phyloP scores from a whole-genome alignment of 1,139 yeast species.

The Protomyces gravidus region DNA sequence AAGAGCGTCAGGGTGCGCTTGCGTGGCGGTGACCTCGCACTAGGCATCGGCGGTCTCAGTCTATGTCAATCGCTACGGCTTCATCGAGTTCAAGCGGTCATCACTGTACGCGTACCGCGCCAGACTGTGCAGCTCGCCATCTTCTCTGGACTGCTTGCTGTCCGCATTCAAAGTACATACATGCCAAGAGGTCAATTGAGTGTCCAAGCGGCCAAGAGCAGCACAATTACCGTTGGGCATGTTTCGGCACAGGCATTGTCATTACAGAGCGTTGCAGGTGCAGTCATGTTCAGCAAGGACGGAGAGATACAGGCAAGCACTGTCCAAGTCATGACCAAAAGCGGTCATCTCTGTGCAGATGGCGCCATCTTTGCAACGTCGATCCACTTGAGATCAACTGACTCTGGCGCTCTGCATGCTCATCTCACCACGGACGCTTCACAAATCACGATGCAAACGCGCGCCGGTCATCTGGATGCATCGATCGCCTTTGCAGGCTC shows the following conservation, averaged over 20 bases:
- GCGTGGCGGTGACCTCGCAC: neutral
- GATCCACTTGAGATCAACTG: neutral
- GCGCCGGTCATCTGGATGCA: conserved; percentile 4
- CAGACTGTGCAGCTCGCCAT: neutral
- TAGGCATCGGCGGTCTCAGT: neutral
- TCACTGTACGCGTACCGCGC: neutral
- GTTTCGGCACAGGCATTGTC: conserved; percentile 2
- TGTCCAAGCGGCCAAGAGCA: neutral
- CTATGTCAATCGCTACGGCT: neutral
- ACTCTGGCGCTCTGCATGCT: conserved; percentile 1
- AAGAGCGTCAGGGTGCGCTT: neutral
- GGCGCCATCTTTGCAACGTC: neutral
- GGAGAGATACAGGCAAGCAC: neutral
- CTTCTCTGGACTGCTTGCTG: neutral
- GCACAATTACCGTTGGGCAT: neutral
- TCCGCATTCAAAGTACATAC: neutral
- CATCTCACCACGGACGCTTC: neutral
- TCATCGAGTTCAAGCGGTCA: neutral
- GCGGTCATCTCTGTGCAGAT: conserved; percentile 1
- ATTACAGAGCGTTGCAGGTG: conserved; percentile 1
- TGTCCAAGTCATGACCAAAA: neutral
- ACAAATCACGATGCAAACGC: neutral
- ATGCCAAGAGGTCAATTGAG: neutral
- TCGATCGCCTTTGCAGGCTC: neutral
- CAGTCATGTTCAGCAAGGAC: neutral